Base-by-base conservation (phyloP, 2,329 filamentous ascomycete genomes). In the Trichoderma sp. region DNA sequence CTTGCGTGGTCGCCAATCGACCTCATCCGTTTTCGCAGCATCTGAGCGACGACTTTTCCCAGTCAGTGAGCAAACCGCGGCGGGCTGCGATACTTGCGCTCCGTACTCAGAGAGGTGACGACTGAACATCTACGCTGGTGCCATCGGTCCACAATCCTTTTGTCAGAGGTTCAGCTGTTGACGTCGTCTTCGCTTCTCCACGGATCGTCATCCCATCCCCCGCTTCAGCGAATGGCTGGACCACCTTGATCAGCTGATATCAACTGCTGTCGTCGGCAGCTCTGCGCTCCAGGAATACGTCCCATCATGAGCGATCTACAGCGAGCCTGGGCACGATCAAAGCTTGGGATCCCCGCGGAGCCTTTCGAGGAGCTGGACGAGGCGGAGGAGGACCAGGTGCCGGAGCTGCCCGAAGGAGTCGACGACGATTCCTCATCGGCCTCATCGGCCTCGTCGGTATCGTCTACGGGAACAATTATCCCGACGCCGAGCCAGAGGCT, bases 371-470 rank as follows among this genome's bases (percentile, higher is more conserved):
- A 88, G 74, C 78, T 80, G 66, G 86, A 88, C 67, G 84, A 88
- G 72, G 83, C 86, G 33, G 81, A 86, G 67, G 75, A 72, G 53
- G 80, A 82, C 71, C 83, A 86, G 71, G 78, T 84, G 63, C 75
- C 81, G 31, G 84, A 86, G 72, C 74, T 85, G 66, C 81, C 79
- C 8, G 80, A 82, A 68, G 76, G 82, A 63, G 77, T 79, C 53
- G 84, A 83, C 63, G 87, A 92, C 74, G 90, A 92, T 77, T 92
- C 89, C 16, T 92, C 89, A 0, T 97, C 94, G 19, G 90, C 93
- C 47, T 97, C 94, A 0, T 97, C 94, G n/a, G 90, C 93, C 47
- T 97, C 94, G 4, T 97, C 94, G 1, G 90, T 93, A 43, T 97
- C 94, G 4, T 97, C 94, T 1, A 93, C 94, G 4, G 94, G 94